Evolutionary conservation across 371 early-diverging fungal species (phyloP).

Genomic region (Mortierella sp.): DNA sequence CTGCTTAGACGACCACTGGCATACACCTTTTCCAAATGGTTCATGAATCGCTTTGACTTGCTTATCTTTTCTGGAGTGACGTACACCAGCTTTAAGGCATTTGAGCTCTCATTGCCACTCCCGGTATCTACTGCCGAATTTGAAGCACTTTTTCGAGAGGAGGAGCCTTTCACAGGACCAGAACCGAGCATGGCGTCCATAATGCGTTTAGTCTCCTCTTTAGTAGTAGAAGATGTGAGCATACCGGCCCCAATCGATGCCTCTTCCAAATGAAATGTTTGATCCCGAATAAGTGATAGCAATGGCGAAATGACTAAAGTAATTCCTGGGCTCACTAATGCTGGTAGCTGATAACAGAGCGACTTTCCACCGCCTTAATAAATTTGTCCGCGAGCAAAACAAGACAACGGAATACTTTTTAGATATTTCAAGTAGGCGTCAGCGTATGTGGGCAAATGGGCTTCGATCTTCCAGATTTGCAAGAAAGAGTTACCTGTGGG

Average conservation of each 20-base stretch:
- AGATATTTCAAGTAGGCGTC: too few relatives aligned
- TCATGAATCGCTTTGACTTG: constrained; percentile 77
- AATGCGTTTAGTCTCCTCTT: constrained; percentile 62
- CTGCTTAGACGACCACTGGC: constrained; percentile 64
- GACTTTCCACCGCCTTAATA: constrained; percentile 83
- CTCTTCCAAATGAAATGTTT: constrained; percentile 78
- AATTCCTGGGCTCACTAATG: constrained; percentile 76
- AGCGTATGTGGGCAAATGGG: too few relatives aligned
- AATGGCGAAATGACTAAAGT: constrained; percentile 89
- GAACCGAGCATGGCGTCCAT: constrained; percentile 57
- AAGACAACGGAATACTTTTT: too few relatives aligned
- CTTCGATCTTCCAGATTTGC: too few relatives aligned
- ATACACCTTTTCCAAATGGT: constrained; percentile 72
- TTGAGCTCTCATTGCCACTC: neutral
- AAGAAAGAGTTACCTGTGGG: constrained; percentile 70
- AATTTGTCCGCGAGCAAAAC: too few relatives aligned
- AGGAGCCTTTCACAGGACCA: constrained; percentile 7
- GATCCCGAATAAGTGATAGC: constrained; percentile 87
- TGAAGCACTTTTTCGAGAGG: constrained; percentile 10
- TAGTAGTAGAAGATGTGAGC: constrained; percentile 67
- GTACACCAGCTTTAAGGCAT: constrained; percentile 71
- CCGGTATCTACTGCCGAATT: constrained; percentile 8
- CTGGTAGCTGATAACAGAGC: constrained; percentile 90
- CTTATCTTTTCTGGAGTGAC: constrained; percentile 93
- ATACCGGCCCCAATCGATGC: constrained; percentile 76